phyloP scores from a whole-genome alignment of 2,329 filamentous ascomycete species.

The Neofusicoccum sp. region DNA sequence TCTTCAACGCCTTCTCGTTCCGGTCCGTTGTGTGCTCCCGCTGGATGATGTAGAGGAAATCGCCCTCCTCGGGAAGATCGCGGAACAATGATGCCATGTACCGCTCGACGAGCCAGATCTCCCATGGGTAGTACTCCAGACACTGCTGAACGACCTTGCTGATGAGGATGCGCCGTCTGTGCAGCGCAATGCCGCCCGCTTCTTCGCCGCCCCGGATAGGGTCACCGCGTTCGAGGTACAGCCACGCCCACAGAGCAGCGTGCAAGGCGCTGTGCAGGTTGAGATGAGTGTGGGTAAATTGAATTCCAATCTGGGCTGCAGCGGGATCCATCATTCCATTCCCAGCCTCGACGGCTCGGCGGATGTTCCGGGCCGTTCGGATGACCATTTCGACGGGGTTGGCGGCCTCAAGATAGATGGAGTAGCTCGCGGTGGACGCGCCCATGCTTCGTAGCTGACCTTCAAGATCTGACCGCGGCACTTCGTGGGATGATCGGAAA shows the following conservation, averaged over 20 bases:
- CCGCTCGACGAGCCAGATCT: conserved; percentile 68
- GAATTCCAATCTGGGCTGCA: background rate
- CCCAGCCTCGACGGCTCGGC: conserved; percentile 60
- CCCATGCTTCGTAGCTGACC: conserved; percentile 57
- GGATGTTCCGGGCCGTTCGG: conserved; percentile 77
- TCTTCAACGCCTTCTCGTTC: conserved; percentile 56
- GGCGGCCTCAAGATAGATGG: conserved; percentile 63
- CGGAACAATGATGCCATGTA: conserved; percentile 64
- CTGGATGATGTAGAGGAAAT: conserved; percentile 56
- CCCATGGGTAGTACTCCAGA: conserved; percentile 65
- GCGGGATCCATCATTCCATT: background rate
- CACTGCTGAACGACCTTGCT: conserved; percentile 64
- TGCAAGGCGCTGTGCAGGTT: conserved; percentile 66
- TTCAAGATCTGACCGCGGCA: conserved; percentile 59
- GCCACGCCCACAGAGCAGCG: conserved; percentile 68
- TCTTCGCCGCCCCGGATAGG: conserved; percentile 22
- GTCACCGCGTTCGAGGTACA: conserved; percentile 36
- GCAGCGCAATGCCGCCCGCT: conserved; percentile 23
- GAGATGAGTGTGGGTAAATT: conserved; percentile 15
- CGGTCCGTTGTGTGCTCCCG: conserved; percentile 25
- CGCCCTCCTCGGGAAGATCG: conserved; percentile 52
- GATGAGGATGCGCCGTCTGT: conserved; percentile 55
- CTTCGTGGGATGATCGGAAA: conserved; percentile 68
- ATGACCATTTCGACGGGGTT: conserved; percentile 66
- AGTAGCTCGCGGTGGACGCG: conserved; percentile 37